Conservation (phyloP, 1,284 basidiomycete species). For the Irpex rosettiformis region DNA sequence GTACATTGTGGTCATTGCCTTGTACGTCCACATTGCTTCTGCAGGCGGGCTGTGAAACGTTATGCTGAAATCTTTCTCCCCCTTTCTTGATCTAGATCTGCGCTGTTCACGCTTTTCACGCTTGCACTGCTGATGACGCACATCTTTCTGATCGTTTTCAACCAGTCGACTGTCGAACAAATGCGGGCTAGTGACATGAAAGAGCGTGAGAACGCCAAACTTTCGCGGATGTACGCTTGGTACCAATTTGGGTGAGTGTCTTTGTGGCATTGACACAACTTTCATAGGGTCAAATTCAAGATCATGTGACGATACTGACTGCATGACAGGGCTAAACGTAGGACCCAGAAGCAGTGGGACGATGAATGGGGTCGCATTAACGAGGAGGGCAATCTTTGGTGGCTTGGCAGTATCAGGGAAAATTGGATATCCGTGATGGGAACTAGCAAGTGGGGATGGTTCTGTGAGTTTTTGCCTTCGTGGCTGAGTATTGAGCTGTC, state of each 20-base stretch:
- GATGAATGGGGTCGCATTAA: constrained; percentile 71
- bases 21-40: constrained; percentile 38
- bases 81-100: constrained; percentile 36
- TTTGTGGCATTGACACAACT: not conserved
- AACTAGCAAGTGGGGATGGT: constrained; percentile 56
- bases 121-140: constrained; percentile 56
- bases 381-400: constrained; percentile 84
- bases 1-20: constrained; percentile 58
- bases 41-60: not conserved
- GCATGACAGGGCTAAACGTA: constrained; percentile 40
- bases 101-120: constrained; percentile 73
- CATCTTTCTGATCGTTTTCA: constrained; percentile 53
- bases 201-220: constrained; percentile 53
- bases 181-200: constrained; percentile 52
- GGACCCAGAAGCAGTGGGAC: constrained; percentile 58
- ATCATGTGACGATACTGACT: not conserved
- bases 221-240: constrained; percentile 44
- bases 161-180: constrained; percentile 80
- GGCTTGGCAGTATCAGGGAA: constrained; percentile 55
- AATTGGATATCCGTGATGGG: constrained; percentile 85
- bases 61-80: constrained; percentile 4
- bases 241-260: constrained; percentile 48
- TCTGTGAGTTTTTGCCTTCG: constrained; percentile 49
- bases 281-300: not conserved
- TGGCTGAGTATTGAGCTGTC: constrained; percentile 2